Evolutionary conservation across 2,329 filamentous ascomycete species (phyloP).

Genomic region (Epichloe bromicola): DNA sequence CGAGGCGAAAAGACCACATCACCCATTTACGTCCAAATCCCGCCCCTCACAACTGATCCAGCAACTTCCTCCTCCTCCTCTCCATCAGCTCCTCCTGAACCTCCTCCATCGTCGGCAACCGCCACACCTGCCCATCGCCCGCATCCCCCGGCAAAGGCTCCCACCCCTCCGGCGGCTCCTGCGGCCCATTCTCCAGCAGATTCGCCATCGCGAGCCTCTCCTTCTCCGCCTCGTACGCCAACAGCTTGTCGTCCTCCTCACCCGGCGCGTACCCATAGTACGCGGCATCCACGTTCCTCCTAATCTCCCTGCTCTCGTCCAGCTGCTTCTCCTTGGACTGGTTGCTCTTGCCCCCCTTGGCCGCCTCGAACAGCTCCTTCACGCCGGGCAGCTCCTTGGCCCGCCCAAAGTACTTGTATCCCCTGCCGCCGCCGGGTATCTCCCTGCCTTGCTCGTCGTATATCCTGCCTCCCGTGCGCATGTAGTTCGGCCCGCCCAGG

Average conservation of each 20-base stretch:
- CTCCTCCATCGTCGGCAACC: conserved; percentile 73
- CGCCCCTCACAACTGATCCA: conserved; percentile 56
- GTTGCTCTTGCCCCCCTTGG: conserved; percentile 35
- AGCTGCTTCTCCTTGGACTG: conserved; percentile 51
- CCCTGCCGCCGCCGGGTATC: conserved; percentile 65
- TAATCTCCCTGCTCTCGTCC: conserved; percentile 55
- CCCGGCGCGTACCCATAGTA: conserved; percentile 94
- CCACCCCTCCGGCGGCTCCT: conserved; percentile 56
- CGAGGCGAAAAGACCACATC: not conserved
- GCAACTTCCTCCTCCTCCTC: conserved; percentile 63
- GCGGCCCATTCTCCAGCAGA: conserved; percentile 44
- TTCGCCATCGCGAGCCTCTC: conserved; percentile 69
- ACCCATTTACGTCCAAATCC: no score
- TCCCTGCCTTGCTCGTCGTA: conserved; percentile 64
- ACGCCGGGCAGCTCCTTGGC: conserved; percentile 86
- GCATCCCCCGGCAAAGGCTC: conserved; percentile 69
- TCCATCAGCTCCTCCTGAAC: conserved; percentile 92
- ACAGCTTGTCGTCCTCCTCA: conserved; percentile 72
- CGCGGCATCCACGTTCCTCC: conserved; percentile 72
- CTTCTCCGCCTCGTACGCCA: conserved; percentile 71
- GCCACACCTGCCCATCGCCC: conserved; percentile 74
- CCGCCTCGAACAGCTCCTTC: conserved; percentile 87
- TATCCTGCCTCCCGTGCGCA: conserved; percentile 57
- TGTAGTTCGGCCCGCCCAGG: conserved; percentile 94
- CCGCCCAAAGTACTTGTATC: conserved; percentile 88